Evolutionary conservation across 306 rosid genomes (phyloP).

Genomic region (Clitoria ternatea): DNA sequence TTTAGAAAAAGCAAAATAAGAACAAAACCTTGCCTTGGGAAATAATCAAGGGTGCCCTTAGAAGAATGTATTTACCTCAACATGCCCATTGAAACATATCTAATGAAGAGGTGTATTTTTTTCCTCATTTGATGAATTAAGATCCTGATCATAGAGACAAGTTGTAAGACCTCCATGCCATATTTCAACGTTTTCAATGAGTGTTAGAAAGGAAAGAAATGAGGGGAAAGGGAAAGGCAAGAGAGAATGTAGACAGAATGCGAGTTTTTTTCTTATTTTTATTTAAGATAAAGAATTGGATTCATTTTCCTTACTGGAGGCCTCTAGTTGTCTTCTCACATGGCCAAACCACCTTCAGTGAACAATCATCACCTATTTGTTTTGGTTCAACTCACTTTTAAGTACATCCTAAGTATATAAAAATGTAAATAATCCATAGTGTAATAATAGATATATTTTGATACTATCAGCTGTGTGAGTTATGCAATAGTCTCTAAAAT

Average conservation of each 20-base stretch:
- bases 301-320: background rate
- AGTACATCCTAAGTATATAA: background rate
- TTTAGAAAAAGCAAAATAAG: no score
- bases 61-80: slow-evolving; percentile 48
- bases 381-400: background rate
- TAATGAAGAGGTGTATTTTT: slow-evolving; percentile 88
- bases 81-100: slow-evolving; percentile 97
- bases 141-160: slow-evolving; percentile 45
- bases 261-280: background rate
- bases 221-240: background rate
- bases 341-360: no score
- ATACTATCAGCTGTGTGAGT: no score
- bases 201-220: background rate
- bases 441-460: no score
- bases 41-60: background rate
- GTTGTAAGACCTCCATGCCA: background rate
- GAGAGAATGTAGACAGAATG: background rate
- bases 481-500: no score
- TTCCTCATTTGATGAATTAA: slow-evolving; percentile 71
- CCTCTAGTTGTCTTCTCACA: background rate
- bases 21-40: background rate
- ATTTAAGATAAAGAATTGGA: background rate
- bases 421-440: background rate
- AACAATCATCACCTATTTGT: background rate
- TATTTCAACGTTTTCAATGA: background rate